These are phyloP conservation scores for Salix suchowensis DNA, from an alignment of 345 rosid species.

Conservation along the genomic window DNA sequence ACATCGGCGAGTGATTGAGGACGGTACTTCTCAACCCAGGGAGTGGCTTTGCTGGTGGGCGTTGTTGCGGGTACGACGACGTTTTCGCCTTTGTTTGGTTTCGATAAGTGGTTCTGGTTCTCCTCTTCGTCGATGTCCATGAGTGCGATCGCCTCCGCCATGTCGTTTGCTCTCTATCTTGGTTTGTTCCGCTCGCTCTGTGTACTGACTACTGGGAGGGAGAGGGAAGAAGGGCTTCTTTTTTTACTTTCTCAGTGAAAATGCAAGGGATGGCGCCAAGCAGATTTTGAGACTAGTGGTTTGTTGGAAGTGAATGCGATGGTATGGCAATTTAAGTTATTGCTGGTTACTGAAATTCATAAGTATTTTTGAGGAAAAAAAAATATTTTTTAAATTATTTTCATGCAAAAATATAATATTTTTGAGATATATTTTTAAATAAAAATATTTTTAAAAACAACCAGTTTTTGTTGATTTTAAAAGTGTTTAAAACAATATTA, in stretches of 20 bases:
- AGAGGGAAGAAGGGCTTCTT: background rate
- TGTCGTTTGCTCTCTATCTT: slow-evolving; percentile 11
- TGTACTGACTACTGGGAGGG: background rate
- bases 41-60: slow-evolving; percentile 48
- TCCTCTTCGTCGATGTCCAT: slow-evolving; percentile 81
- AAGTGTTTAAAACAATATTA: no score
- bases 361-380: no score
- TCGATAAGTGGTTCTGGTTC: slow-evolving; percentile 18
- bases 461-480: no score
- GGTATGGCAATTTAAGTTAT: no score
- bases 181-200: background rate
- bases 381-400: no score
- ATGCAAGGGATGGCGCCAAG: slow-evolving; percentile 3
- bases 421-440: no score
- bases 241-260: background rate
- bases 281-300: background rate
- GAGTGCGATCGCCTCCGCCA: slow-evolving; percentile 50
- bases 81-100: slow-evolving; percentile 47
- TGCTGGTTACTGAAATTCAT: no score
- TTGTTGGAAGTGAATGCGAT: no score
- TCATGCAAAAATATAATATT: no score
- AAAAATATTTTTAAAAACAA: no score
- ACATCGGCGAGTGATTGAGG: slow-evolving; percentile 94
- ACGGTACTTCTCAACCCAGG: slow-evolving; percentile 98
- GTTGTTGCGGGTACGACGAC: slow-evolving; percentile 35